Percentiles rank a stretch among this genome's conserved stretches.
Conservation (phyloP, 2,329 filamentous ascomycete genomes). For the Didymella pinodella region DNA sequence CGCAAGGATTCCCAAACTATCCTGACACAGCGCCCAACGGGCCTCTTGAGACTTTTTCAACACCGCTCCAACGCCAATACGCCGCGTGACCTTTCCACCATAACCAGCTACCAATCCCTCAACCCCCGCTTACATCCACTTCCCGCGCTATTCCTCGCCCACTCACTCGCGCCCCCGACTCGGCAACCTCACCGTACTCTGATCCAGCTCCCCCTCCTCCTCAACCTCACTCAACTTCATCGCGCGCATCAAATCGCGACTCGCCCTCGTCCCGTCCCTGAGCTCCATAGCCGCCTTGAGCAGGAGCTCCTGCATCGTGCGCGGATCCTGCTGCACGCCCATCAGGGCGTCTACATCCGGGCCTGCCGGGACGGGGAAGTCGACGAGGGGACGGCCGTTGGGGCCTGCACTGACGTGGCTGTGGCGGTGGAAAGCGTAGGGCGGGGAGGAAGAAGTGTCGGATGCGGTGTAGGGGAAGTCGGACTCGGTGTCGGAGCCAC, state of each 20-base stretch:
- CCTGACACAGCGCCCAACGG: too few relatives aligned
- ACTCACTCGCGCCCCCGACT: conserved; percentile 11
- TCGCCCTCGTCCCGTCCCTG: conserved; percentile 41
- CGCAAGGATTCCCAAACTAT: neutral
- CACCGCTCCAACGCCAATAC: too few relatives aligned
- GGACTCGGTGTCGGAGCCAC: conserved; percentile 32
- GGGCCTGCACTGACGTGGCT: conserved; percentile 40
- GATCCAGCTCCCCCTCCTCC: conserved; percentile 22
- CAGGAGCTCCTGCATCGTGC: conserved; percentile 36
- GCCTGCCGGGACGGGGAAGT: conserved; percentile 45
- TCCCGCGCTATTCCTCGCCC: too few relatives aligned
- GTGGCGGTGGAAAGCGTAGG: conserved; percentile 25
- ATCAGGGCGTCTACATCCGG: conserved; percentile 40
- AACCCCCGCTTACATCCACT: too few relatives aligned
- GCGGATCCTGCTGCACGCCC: conserved; percentile 29
- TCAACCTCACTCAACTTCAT: conserved; percentile 42
- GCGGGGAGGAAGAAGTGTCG: conserved; percentile 21
- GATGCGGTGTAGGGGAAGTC: conserved; percentile 32
- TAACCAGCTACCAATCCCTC: too few relatives aligned
- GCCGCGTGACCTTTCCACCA: too few relatives aligned
- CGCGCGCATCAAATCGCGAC: conserved; percentile 42
- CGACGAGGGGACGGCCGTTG: conserved; percentile 45
- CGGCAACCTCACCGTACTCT: conserved; percentile 23
- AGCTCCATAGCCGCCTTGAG: conserved; percentile 44
- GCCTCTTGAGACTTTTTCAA: too few relatives aligned